Percentiles rank a stretch among this genome's conserved stretches.
phyloP scores from a whole-genome alignment of 768 basidiomycete genomes.

The Leccinum fibrillosum region DNA sequence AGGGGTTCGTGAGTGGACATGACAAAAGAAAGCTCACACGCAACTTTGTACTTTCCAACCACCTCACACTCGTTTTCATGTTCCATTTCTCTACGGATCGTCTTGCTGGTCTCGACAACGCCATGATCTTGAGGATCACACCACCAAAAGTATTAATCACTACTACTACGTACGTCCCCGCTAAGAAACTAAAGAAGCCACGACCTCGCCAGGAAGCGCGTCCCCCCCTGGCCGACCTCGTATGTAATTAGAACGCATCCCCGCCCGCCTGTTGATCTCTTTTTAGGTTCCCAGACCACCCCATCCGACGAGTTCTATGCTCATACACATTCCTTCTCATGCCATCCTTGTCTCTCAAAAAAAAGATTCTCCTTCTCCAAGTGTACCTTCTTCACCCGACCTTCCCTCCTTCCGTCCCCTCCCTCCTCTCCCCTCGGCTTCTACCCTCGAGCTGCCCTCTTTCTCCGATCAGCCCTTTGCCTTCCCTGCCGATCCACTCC shows the following conservation, averaged over 20 bases:
- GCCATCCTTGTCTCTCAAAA: slow-evolving; percentile 1
- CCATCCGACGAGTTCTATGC: slow-evolving; percentile 17
- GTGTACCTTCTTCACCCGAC: slow-evolving; percentile 7
- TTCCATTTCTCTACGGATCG: slow-evolving; percentile 36
- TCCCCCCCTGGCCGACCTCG: slow-evolving; percentile 30
- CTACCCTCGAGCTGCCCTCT: slow-evolving; percentile 38
- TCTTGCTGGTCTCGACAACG: slow-evolving; percentile 42
- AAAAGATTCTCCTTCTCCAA: slow-evolving; percentile 13
- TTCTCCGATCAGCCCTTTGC: slow-evolving; percentile 27
- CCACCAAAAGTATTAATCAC: slow-evolving; percentile 28
- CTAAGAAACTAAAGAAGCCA: slow-evolving; percentile 24
- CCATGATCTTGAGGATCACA: slow-evolving; percentile 35
- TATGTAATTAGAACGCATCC: slow-evolving; percentile 22
- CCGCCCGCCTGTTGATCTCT: slow-evolving; percentile 12
- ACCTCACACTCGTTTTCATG: slow-evolving; percentile 17
- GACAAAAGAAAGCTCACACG: neutral
- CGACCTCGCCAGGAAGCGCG: slow-evolving; percentile 21
- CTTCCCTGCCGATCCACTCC: slow-evolving; percentile 8
- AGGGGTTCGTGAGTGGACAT: slow-evolving; percentile 67
- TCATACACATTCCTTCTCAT: slow-evolving; percentile 7
- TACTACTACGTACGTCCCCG: slow-evolving; percentile 19
- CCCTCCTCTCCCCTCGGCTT: slow-evolving; percentile 35
- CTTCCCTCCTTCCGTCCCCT: slow-evolving; percentile 27
- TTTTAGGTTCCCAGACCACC: slow-evolving; percentile 11
- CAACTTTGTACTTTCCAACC: slow-evolving; percentile 7